These are phyloP conservation scores for Spathaspora gorwiae DNA, from an alignment of 805 yeast species.

Conservation along the genomic window DNA sequence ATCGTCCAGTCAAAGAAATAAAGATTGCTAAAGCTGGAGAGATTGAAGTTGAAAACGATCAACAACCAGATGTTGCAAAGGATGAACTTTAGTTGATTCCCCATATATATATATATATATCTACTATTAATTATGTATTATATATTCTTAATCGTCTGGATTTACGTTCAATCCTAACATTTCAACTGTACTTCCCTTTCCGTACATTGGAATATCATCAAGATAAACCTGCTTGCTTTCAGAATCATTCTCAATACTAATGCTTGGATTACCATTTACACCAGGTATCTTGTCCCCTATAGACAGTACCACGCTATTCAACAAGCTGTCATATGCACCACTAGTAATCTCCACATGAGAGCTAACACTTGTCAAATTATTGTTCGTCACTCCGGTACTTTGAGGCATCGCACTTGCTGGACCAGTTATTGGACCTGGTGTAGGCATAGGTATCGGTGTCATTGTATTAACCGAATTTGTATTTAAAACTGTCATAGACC, in stretches of 20 bases:
- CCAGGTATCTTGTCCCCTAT: background rate
- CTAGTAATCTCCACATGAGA: conserved; percentile 22
- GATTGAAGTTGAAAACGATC: conserved; percentile 7
- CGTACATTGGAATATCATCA: conserved; percentile 37
- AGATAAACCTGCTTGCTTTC: conserved; percentile 16
- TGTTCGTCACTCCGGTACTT: background rate
- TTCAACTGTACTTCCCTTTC: conserved; percentile 37
- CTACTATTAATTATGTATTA: background rate
- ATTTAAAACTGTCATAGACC: conserved; percentile 4
- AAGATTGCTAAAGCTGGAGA: conserved; percentile 69
- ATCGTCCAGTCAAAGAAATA: conserved; percentile 65
- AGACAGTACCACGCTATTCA: conserved; percentile 18
- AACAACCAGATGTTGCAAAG: conserved; percentile 8
- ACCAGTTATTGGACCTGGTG: background rate
- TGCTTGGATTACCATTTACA: conserved; percentile 7
- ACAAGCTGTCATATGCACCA: conserved; percentile 27
- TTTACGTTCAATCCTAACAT: conserved; percentile 29
- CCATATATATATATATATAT: background rate
- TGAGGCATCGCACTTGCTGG: background rate
- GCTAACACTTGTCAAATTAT: background rate
- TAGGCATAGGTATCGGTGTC: conserved; percentile 5
- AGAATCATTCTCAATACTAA: background rate
- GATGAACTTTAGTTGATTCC: conserved; percentile 24
- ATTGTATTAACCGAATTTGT: conserved; percentile 6
- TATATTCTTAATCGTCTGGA: background rate